These are phyloP conservation scores for Mrakia gelida DNA, from an alignment of 768 basidiomycete genomes.

Conservation along the genomic window DNA sequence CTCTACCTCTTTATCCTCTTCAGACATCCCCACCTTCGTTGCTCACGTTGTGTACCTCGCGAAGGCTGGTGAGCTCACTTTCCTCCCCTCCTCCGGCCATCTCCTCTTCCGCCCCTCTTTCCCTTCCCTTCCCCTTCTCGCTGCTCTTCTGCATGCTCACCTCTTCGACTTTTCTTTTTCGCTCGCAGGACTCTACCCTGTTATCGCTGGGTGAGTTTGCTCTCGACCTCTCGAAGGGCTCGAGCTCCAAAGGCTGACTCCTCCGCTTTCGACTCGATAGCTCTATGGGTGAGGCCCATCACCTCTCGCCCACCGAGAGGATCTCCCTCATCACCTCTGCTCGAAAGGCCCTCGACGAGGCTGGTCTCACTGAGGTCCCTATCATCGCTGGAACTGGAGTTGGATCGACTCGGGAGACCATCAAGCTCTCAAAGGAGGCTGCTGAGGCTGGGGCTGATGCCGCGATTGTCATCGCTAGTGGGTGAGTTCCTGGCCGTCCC, in stretches of 20 bases:
- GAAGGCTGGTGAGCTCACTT: conserved; percentile 50
- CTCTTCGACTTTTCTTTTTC: neutral
- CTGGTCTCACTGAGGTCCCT: conserved; percentile 58
- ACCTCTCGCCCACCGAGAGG: conserved; percentile 66
- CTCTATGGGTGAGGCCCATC: conserved; percentile 80
- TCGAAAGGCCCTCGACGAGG: conserved; percentile 65
- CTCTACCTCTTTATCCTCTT: neutral
- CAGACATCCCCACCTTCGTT: conserved; percentile 66
- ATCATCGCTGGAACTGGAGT: conserved; percentile 71
- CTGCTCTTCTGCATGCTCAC: neutral
- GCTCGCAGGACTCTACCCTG: conserved; percentile 52
- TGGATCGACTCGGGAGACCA: conserved; percentile 75
- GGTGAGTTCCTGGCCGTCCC: neutral
- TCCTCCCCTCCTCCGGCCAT: neutral
- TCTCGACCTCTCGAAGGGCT: neutral
- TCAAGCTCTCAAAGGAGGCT: conserved; percentile 69
- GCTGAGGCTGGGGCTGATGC: conserved; percentile 67
- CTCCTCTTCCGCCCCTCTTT: neutral
- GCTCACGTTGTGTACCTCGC: conserved; percentile 63
- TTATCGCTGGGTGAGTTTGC: conserved; percentile 53
- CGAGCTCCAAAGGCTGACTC: neutral
- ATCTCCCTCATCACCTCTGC: conserved; percentile 60
- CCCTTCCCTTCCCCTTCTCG: neutral
- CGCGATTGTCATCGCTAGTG: conserved; percentile 17
- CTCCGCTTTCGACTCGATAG: conserved; percentile 38